phyloP scores from a whole-genome alignment of 345 rosid species.

The Gossypium arboreum region DNA sequence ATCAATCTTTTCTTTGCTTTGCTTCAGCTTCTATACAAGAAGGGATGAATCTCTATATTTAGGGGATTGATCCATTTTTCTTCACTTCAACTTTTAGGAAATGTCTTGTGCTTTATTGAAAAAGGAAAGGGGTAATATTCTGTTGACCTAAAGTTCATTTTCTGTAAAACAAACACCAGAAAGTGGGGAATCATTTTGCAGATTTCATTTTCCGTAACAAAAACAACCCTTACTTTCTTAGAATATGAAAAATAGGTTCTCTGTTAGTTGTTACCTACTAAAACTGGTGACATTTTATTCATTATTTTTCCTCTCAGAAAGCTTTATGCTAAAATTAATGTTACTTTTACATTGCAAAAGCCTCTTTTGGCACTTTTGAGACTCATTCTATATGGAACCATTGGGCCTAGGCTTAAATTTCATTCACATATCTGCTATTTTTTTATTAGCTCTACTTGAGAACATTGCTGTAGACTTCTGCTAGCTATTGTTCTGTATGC shows the following conservation, averaged over 20 bases:
- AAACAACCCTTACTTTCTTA: no score
- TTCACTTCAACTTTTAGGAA: neutral
- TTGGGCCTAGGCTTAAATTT: neutral
- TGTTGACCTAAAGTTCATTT: neutral
- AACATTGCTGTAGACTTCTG: neutral
- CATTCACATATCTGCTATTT: neutral
- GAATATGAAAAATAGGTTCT: no score
- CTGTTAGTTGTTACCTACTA: neutral
- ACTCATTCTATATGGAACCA: neutral
- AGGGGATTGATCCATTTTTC: neutral
- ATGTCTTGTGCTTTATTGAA: neutral
- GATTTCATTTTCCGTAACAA: no score
- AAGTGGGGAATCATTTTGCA: no score
- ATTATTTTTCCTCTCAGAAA: neutral
- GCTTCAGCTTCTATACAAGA: neutral
- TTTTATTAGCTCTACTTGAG: neutral
- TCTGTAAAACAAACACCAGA: neutral
- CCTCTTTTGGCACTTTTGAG: neutral
- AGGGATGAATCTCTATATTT: neutral
- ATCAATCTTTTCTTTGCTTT: neutral
- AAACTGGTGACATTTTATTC: neutral
- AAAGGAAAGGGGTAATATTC: neutral
- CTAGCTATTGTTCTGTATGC: neutral
- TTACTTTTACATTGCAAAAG: neutral
- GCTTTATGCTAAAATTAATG: slow-evolving; percentile 1